These are phyloP conservation scores for Phytopythium boreale DNA, from an alignment of 352 stramenopile species.

Conservation along the genomic window DNA sequence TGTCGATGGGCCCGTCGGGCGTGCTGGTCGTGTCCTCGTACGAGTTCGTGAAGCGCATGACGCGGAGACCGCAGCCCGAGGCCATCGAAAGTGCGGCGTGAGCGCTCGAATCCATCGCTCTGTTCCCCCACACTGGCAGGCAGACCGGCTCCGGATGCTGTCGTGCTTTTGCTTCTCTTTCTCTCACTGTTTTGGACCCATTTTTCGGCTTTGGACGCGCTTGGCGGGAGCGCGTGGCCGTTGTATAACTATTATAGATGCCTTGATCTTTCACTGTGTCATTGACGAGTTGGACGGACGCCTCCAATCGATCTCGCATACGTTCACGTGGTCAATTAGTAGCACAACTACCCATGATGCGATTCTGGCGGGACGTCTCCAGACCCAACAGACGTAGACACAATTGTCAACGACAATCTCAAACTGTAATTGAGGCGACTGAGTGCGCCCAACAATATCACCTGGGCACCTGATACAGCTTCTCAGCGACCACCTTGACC, in stretches of 20 bases:
- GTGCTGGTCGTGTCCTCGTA: conserved; percentile 87
- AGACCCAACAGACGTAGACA: not conserved
- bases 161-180: not conserved
- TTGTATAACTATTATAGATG: conserved; percentile 6
- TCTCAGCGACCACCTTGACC: not conserved
- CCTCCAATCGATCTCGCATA: not conserved
- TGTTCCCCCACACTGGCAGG: not conserved
- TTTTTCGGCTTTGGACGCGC: not conserved
- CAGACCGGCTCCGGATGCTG: not conserved
- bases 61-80: conserved; percentile 49
- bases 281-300: not conserved
- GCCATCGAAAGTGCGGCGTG: conserved; percentile 1
- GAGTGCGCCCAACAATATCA: not conserved
- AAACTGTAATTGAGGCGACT: not conserved
- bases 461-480: not conserved
- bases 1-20: conserved; percentile 80
- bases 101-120: not conserved
- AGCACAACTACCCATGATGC: no score
- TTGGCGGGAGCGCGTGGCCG: not conserved
- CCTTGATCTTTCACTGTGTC: not conserved
- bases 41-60: conserved; percentile 89
- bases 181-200: not conserved
- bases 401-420: no score
- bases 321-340: no score
- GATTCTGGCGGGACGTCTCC: not conserved